Conservation (phyloP, 2,329 filamentous ascomycete species). For the Ophiostoma himal-ulmi region DNA sequence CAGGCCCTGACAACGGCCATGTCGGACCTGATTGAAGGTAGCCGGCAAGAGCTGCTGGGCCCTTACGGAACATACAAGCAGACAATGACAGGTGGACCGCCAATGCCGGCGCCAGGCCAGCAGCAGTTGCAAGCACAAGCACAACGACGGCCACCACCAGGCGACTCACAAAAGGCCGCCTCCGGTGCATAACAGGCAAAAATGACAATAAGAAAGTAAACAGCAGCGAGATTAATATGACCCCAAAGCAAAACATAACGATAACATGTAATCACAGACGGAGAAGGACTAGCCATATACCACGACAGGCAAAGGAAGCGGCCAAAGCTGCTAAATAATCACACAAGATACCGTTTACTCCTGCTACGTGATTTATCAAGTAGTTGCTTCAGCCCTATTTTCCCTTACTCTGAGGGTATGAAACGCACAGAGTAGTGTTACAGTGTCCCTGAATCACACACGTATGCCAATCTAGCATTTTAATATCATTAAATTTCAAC, state of each 20-base stretch:
- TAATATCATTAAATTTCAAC: neutral
- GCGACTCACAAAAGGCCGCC: neutral
- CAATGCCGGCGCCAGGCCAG: neutral
- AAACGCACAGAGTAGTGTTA: too few relatives aligned
- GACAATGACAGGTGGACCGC: conserved; percentile 18
- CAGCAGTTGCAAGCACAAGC: neutral
- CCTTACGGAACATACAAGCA: conserved; percentile 28
- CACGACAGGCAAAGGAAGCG: neutral
- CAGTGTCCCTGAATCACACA: neutral
- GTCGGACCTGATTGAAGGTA: conserved; percentile 30
- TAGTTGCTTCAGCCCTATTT: too few relatives aligned
- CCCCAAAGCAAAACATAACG: neutral
- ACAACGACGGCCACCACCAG: neutral
- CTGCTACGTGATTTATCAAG: too few relatives aligned
- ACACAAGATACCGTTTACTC: neutral
- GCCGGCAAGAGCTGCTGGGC: conserved; percentile 28
- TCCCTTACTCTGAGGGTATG: too few relatives aligned
- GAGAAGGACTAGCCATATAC: neutral
- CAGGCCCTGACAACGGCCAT: conserved; percentile 34
- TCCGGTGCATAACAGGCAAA: neutral
- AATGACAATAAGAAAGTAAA: neutral
- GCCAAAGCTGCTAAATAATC: neutral
- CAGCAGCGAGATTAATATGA: neutral
- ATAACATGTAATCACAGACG: neutral
- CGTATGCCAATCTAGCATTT: neutral